Evolutionary conservation across 2,329 filamentous ascomycete genomes (phyloP).

Genomic region (Davidsoniella virescens): DNA sequence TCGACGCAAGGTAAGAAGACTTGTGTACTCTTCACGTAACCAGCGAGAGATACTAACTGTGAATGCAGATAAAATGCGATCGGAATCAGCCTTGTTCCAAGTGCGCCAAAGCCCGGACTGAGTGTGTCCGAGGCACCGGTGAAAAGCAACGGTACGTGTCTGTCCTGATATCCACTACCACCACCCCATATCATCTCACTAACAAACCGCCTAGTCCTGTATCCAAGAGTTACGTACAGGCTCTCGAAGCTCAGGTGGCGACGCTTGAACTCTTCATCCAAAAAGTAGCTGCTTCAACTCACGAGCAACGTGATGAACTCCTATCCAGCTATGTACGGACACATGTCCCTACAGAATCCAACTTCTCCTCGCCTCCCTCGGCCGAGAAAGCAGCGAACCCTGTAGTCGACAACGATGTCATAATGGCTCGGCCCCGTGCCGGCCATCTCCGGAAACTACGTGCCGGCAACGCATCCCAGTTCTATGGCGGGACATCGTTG

Average conservation of each 20-base stretch:
- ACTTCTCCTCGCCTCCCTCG: not conserved
- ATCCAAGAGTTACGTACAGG: conserved; percentile 29
- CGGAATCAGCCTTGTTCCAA: conserved; percentile 33
- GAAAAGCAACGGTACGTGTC: conserved; percentile 25
- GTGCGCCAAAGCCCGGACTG: conserved; percentile 27
- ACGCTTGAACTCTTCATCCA: conserved; percentile 30
- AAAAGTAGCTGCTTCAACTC: conserved; percentile 26
- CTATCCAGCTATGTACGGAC: conserved; percentile 20
- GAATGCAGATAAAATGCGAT: conserved; percentile 32
- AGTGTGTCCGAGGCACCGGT: conserved; percentile 26
- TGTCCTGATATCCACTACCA: not conserved
- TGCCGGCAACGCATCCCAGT: conserved; percentile 4
- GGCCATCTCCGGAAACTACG: conserved; percentile 20
- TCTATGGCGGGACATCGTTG: conserved; percentile 10
- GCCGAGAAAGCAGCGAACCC: not conserved
- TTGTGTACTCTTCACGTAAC: not conserved
- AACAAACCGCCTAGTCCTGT: conserved; percentile 22
- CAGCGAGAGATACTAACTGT: too few species aligned
- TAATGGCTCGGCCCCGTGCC: conserved; percentile 15
- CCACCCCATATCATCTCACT: not conserved
- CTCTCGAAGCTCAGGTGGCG: conserved; percentile 30
- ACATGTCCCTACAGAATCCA: too few species aligned
- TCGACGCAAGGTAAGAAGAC: conserved; percentile 23
- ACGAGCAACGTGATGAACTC: conserved; percentile 25
- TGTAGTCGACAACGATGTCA: conserved; percentile 7